These are phyloP conservation scores for Irpex sp. DNA, from an alignment of 1,284 basidiomycete species.

Conservation along the genomic window DNA sequence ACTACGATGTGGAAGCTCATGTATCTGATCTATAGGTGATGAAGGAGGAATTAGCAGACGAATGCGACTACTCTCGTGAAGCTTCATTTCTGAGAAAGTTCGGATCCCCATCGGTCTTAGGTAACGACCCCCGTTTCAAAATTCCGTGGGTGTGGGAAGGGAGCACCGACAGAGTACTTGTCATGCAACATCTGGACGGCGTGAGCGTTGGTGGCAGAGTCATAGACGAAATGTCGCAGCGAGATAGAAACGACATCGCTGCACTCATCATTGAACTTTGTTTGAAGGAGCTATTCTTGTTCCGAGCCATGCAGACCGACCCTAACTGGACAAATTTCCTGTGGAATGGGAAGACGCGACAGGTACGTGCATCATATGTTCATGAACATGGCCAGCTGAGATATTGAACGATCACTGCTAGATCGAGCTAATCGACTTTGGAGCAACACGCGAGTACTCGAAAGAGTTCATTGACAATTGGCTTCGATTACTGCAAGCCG, in stretches of 20 bases:
- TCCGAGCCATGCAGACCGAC: conserved; percentile 96
- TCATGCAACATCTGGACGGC: conserved; percentile 87
- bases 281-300: conserved; percentile 87
- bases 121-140: conserved; percentile 66
- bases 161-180: conserved; percentile 80
- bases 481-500: conserved; percentile 79
- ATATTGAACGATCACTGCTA: conserved; percentile 23
- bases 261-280: conserved; percentile 82
- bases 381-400: not conserved
- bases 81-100: conserved; percentile 74
- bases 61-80: conserved; percentile 93
- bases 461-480: conserved; percentile 89
- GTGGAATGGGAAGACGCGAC: conserved; percentile 65
- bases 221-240: conserved; percentile 37
- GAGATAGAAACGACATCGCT: conserved; percentile 52
- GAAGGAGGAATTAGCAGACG: conserved; percentile 89
- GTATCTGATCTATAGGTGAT: conserved; percentile 54
- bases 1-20: not conserved
- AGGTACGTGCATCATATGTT: conserved; percentile 31
- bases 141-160: conserved; percentile 87
- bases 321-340: conserved; percentile 99
- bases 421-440: conserved; percentile 95
- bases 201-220: conserved; percentile 73
- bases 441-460: conserved; percentile 87
- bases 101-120: conserved; percentile 46